phyloP scores from a whole-genome alignment of 1,139 yeast genomes.

The Taphrina communis region DNA sequence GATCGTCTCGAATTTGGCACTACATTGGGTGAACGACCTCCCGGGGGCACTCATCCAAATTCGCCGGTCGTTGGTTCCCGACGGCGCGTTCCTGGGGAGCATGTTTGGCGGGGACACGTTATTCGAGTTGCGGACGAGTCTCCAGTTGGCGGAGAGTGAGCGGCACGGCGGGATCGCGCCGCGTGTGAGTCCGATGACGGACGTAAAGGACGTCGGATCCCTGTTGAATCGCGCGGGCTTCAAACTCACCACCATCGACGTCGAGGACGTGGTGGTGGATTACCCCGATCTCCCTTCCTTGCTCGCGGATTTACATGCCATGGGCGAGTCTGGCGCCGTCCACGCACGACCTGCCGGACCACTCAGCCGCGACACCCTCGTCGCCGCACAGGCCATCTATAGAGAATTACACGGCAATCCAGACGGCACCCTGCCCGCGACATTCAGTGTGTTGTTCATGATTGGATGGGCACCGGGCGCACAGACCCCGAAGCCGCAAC shows the following conservation, averaged over 20 bases:
- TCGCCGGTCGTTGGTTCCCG: constrained; percentile 71
- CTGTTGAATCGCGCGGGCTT: constrained; percentile 77
- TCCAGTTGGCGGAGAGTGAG: constrained; percentile 83
- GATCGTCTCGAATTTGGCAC: constrained; percentile 70
- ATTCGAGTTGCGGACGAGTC: constrained; percentile 76
- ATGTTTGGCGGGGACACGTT: constrained; percentile 84
- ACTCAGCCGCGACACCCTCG: constrained; percentile 67
- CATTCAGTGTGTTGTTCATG: constrained; percentile 78
- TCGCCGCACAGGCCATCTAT: constrained; percentile 80
- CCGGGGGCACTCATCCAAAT: constrained; percentile 67
- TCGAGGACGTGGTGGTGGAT: constrained; percentile 82
- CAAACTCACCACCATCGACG: constrained; percentile 79
- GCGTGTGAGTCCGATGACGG: constrained; percentile 79
- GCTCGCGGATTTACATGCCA: constrained; percentile 71
- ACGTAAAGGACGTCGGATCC: constrained; percentile 75
- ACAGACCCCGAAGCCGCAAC: constrained; percentile 71
- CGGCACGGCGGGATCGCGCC: constrained; percentile 81
- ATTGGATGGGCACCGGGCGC: constrained; percentile 86
- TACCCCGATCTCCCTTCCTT: constrained; percentile 74
- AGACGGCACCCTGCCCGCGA: constrained; percentile 59
- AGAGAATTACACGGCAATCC: constrained; percentile 67
- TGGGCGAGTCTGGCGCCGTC: constrained; percentile 86
- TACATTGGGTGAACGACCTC: constrained; percentile 87
- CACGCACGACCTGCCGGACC: constrained; percentile 57
- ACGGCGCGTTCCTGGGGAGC: constrained; percentile 83